phyloP scores from a whole-genome alignment of 495 filamentous ascomycete species.

The Lineolata rhizophorae region DNA sequence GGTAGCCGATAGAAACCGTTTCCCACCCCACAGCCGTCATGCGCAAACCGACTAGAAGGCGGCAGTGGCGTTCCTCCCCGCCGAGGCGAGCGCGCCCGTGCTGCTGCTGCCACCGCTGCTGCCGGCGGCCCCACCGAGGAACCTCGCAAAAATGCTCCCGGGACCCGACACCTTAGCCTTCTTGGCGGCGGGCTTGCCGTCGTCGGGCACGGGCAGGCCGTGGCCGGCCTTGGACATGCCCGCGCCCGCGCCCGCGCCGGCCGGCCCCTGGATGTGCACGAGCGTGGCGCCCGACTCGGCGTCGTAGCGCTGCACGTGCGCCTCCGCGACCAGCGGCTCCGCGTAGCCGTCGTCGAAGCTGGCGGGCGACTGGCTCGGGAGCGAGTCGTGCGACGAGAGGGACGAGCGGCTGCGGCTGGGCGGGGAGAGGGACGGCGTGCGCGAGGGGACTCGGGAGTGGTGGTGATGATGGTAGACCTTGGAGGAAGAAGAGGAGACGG shows the following conservation, averaged over 20 bases:
- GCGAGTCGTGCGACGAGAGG: conserved; percentile 12
- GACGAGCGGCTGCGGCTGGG: conserved; percentile 18
- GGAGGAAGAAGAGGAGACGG: conserved; percentile 7
- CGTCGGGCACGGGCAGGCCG: conserved; percentile 5
- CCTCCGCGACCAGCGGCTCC: conserved; percentile 11
- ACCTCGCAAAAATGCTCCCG: background rate
- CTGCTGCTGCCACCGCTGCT: no score
- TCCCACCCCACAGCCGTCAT: no score
- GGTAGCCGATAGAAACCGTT: no score
- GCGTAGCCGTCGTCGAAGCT: conserved; percentile 3
- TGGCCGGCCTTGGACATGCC: conserved; percentile 6
- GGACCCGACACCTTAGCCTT: background rate
- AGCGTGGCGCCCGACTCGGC: conserved; percentile 15
- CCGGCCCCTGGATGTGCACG: conserved; percentile 16
- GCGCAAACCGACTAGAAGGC: no score
- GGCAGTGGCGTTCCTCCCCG: no score
- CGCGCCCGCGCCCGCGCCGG: no score
- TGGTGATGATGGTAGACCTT: no score
- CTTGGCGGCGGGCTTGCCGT: conserved; percentile 3
- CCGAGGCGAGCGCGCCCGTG: no score
- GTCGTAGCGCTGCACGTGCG: conserved; percentile 18
- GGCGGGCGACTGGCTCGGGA: conserved; percentile 5
- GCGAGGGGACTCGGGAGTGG: conserved; percentile 11
- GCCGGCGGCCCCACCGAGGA: background rate
- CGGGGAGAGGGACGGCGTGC: conserved; percentile 21